A percentile compares a stretch with the other conserved stretches of the same genome.
These are phyloP conservation scores for Microsporum ferrugineum DNA, from an alignment of 2,329 filamentous ascomycete species.

Conservation along the genomic window DNA sequence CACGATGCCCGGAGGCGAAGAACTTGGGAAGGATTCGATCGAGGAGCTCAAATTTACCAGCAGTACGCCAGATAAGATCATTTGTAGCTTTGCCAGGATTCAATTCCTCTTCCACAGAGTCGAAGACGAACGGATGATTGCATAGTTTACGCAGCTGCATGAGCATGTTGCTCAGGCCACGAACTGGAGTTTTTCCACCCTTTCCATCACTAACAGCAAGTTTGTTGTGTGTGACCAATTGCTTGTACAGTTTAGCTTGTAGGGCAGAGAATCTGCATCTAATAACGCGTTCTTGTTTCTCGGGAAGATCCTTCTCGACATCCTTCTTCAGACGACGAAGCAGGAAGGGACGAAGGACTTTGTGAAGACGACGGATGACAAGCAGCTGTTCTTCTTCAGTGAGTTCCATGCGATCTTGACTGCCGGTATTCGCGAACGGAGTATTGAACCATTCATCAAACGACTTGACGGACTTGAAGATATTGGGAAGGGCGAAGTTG, in stretches of 20 bases:
- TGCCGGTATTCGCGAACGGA: constrained; percentile 93
- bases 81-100: constrained; percentile 82
- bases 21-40: constrained; percentile 93
- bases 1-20: constrained; percentile 76
- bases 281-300: constrained; percentile 98
- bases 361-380: constrained; percentile 94
- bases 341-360: constrained; percentile 92
- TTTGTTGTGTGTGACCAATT: constrained; percentile 91
- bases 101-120: constrained; percentile 96
- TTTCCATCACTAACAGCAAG: constrained; percentile 91
- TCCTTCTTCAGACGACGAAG: constrained; percentile 98
- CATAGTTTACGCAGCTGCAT: constrained; percentile 98
- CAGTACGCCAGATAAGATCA: constrained; percentile 85
- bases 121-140: constrained; percentile 98
- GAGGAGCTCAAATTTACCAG: constrained; percentile 92
- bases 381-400: constrained; percentile 99
- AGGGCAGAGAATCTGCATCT: constrained; percentile 97
- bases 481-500: constrained; percentile 95
- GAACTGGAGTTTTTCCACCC: constrained; percentile 85
- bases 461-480: constrained; percentile 97
- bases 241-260: constrained; percentile 89
- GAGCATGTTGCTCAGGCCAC: constrained; percentile 97
- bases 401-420: constrained; percentile 96
- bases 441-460: constrained; percentile 99
- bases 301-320: constrained; percentile 94